A percentile compares a stretch with the other conserved stretches of the same genome.
These are phyloP conservation scores for Spathaspora arborariae DNA, from an alignment of 805 yeast genomes.

Conservation along the genomic window DNA sequence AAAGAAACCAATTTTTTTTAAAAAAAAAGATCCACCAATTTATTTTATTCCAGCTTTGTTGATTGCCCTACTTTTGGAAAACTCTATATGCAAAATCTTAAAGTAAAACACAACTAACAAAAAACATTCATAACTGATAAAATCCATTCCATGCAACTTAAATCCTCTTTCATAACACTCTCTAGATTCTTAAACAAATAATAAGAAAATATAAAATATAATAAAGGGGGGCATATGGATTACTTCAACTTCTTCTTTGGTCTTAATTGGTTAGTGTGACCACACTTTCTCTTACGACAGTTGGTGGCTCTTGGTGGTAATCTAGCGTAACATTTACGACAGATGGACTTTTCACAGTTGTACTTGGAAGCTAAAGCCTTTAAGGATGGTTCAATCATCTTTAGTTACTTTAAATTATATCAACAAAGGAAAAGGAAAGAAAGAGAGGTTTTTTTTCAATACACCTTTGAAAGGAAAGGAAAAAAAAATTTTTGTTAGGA, in stretches of 20 bases:
- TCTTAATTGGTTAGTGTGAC: constrained; percentile 99
- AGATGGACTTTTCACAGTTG: constrained; percentile 99
- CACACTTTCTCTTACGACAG: constrained; percentile 99
- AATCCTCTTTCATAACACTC: neutral
- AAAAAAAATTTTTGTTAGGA: neutral
- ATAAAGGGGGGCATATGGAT: constrained; percentile 21
- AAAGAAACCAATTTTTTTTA: neutral
- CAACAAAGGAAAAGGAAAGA: neutral
- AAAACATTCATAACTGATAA: neutral
- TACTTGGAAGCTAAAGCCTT: constrained; percentile 98
- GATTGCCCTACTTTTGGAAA: neutral
- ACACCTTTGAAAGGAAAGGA: neutral
- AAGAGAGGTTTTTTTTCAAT: neutral
- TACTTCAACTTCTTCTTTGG: constrained; percentile 99
- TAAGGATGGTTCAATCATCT: constrained; percentile 97
- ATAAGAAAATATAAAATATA: constrained; percentile 4
- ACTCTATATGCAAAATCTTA: neutral
- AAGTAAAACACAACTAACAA: too few relatives aligned
- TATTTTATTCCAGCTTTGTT: neutral
- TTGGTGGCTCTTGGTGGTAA: constrained; percentile 99
- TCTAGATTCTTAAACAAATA: constrained; percentile 2
- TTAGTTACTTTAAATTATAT: constrained; percentile 9
- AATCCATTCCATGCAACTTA: neutral
- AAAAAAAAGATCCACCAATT: neutral
- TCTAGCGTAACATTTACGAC: constrained; percentile 99